Evolutionary conservation across 345 rosid genomes (phyloP), one percentile per base, ranked within the genome.

Genomic region (Iberis pinnata): DNA sequence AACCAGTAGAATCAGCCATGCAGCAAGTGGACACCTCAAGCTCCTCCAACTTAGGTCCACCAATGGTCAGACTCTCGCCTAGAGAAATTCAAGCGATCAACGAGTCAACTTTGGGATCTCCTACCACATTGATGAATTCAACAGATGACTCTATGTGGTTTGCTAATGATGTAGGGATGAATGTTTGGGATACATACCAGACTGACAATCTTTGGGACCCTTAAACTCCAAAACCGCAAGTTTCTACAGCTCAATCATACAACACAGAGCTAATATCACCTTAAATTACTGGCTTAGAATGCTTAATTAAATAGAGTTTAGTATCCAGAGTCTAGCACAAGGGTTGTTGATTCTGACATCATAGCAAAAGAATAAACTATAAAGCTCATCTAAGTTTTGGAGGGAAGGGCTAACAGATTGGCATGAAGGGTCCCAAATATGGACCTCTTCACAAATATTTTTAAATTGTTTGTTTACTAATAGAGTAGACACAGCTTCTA

Each of bases 31-130:
- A 58, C 29, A 56, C 19, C 43, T 31, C 61, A 12, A 67, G 56
- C 61, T 46, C 71, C 12, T 53, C 62, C 9, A 51, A 19, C 2
- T 58, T 18, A 5, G 75, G 61, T 35, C 96, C 93, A 5, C 53
- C 61, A 17, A 76, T 75, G 14, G 83, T 84, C 17, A 76, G 84
- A 49, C 77, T 90, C 22, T 79, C 95, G 0, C 75, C 78, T 2
- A 82, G 81, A 43, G 86, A 90, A 37, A 90, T 90, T 47, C 86
- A 87, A 63, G 96, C 93, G 9, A 88, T 88, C 42, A 92, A 83
- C 8, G 95, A 92, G 50, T 75, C 86, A 0, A 88, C 94, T 19
- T 19, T 86, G 77, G 95, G 88, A 53, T 89, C 97, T 7, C 97
- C 97, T 1, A 75, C 73, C 53, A 85, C 67, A 76, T 74, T 76